Base-by-base conservation (phyloP, 805 yeast species). In the Priceomyces fermenticarens region DNA sequence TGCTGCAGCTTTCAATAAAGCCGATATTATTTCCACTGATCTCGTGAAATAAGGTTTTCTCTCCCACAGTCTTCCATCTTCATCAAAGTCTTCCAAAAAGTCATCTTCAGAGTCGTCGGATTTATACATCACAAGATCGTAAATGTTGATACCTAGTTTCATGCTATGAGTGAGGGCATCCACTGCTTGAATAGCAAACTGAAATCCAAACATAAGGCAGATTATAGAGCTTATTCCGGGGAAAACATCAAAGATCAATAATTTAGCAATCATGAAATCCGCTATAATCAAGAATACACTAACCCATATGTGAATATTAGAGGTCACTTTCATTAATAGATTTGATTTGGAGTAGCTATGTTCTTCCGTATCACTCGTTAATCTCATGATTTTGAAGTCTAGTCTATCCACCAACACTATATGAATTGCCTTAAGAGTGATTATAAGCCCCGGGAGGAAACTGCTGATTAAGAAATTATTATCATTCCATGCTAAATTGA, bases 11-110 rank as follows among this genome's bases (percentile, higher is more conserved):
- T 62, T 58, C 31, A 65, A 42, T 2, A 77, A 43, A 3, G 82
- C 70, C 8, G 82, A 69, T 4, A 61, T 41, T 2, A 84, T 66
- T 36, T 83, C 83, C 13, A 85, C 64, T 3, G 73, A 53, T 51
- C 85, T 82, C 46, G 78, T 67, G 45, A 75, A 75, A 55, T 78
- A 64, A 6, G 78, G 70, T 60, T 87, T 84, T 30, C 72, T 67
- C 52, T 89, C 96, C 90, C 96, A 83, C 1, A 73, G 66, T 25
- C 77, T 81, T 30, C 83, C 95, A 12, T 77, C 83, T 8, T 57
- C 65, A 8, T 62, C 64, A 15, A 59, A 61, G 4, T 44, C 53
- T 2, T 45, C 46, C 5, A 39, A 47, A 20, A 27, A 15, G 13
- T 40, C 47, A 13, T 43, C 47, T 20, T 46, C 49, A n/a, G 41